These are phyloP conservation scores for Blepharisma undulans DNA, from an alignment of 169 alveolate species.

Conservation along the genomic window DNA sequence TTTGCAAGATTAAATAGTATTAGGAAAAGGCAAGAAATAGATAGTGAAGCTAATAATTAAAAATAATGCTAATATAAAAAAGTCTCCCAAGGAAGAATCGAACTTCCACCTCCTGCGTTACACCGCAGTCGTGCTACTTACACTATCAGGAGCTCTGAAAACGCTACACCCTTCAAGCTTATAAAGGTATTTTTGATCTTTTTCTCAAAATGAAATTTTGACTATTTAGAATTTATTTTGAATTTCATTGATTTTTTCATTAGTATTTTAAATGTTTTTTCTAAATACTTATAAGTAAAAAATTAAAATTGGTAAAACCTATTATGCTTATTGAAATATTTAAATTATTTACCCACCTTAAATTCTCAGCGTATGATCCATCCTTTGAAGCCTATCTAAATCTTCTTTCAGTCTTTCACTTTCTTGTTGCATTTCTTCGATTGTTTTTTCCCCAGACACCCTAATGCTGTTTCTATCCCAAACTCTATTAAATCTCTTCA, in stretches of 20 bases:
- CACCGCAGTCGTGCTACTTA: not conserved
- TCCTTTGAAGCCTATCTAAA: not conserved
- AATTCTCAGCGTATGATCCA: not conserved
- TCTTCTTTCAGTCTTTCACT: not conserved
- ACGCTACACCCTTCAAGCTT: not conserved
- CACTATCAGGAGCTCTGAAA: not conserved
- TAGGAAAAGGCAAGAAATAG: not conserved
- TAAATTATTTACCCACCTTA: not conserved
- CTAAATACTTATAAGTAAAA: too few species aligned
- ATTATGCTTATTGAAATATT: too few species aligned
- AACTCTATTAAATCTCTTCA: not conserved
- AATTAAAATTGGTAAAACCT: too few species aligned
- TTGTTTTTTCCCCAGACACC: not conserved
- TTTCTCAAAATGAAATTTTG: not conserved
- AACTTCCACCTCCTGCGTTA: not conserved
- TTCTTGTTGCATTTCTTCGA: not conserved
- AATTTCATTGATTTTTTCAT: too few species aligned
- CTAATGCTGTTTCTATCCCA: not conserved
- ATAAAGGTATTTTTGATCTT: not conserved
- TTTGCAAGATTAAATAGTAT: not conserved
- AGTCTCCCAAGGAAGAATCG: not conserved
- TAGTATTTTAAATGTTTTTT: too few species aligned
- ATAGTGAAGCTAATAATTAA: not conserved
- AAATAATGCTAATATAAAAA: not conserved
- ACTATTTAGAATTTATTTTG: too few species aligned